These are phyloP conservation scores for Pterulicium gracile DNA, from an alignment of 1,284 basidiomycete species.

Conservation along the genomic window DNA sequence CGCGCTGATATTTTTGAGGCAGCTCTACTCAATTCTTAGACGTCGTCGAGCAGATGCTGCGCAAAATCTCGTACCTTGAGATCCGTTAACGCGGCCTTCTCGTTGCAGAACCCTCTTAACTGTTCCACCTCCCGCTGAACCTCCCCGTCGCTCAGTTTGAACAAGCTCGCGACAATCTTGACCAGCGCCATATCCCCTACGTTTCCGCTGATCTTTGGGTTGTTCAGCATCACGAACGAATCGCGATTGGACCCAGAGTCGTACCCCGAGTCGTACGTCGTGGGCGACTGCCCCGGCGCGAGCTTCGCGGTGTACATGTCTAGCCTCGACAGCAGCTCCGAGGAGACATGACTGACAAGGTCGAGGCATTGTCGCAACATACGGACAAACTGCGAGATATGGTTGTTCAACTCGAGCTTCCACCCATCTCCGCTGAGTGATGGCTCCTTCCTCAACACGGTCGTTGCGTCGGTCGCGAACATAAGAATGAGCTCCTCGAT, in stretches of 20 bases:
- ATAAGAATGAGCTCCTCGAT: slow-evolving; percentile 95
- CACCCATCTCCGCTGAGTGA: slow-evolving; percentile 73
- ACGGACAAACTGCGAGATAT: slow-evolving; percentile 81
- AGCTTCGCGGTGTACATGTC: slow-evolving; percentile 80
- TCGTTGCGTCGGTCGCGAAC: slow-evolving; percentile 87
- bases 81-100: slow-evolving; percentile 79
- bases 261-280: slow-evolving; percentile 44
- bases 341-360: slow-evolving; percentile 64
- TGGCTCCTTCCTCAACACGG: slow-evolving; percentile 76
- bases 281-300: slow-evolving; percentile 37
- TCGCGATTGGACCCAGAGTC: slow-evolving; percentile 44
- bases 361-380: slow-evolving; percentile 76
- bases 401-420: slow-evolving; percentile 87
- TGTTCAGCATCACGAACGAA: slow-evolving; percentile 42
- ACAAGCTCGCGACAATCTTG: slow-evolving; percentile 60
- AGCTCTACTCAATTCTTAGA: slow-evolving; percentile 44
- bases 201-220: slow-evolving; percentile 31
- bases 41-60: slow-evolving; percentile 7
- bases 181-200: slow-evolving; percentile 71
- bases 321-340: slow-evolving; percentile 72
- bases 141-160: slow-evolving; percentile 60
- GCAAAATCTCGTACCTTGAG: slow-evolving; percentile 50
- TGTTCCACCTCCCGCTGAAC: slow-evolving; percentile 71
- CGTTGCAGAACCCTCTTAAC: slow-evolving; percentile 60
- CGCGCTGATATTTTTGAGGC: slow-evolving; percentile 85